Evolutionary conservation across 2,329 filamentous ascomycete genomes (phyloP).

Genomic region (Talaromyces albobiverticillius): DNA sequence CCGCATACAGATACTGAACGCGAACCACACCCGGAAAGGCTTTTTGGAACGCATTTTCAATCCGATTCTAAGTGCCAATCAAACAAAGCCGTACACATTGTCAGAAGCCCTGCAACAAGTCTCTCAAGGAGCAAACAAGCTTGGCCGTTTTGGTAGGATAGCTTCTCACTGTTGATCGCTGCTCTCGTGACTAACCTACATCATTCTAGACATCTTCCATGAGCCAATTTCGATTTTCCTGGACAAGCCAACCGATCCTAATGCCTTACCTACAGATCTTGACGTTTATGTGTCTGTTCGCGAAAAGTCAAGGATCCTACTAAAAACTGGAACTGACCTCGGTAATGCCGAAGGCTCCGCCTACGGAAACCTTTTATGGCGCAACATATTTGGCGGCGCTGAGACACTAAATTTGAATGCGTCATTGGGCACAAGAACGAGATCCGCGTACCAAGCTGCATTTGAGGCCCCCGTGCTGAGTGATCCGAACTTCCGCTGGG

Average conservation of each 20-base stretch:
- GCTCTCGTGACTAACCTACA: not conserved
- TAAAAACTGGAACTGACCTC: slow-evolving; percentile 93
- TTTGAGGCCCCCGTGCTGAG: slow-evolving; percentile 80
- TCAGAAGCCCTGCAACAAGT: slow-evolving; percentile 74
- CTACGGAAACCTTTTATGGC: slow-evolving; percentile 79
- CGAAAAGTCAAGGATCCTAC: slow-evolving; percentile 77
- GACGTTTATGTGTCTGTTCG: slow-evolving; percentile 74
- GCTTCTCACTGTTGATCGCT: not conserved
- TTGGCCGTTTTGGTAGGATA: slow-evolving; percentile 71
- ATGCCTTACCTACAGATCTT: slow-evolving; percentile 71
- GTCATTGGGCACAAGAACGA: slow-evolving; percentile 82
- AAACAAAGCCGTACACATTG: slow-evolving; percentile 69
- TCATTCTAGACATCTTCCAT: slow-evolving; percentile 72
- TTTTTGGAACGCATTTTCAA: slow-evolving; percentile 82
- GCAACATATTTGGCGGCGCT: slow-evolving; percentile 92
- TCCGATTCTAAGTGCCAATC: slow-evolving; percentile 69
- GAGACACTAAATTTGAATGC: slow-evolving; percentile 86
- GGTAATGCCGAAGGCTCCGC: slow-evolving; percentile 93
- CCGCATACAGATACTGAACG: slow-evolving; percentile 78
- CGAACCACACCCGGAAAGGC: slow-evolving; percentile 73
- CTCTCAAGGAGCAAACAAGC: slow-evolving; percentile 67
- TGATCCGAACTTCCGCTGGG: slow-evolving; percentile 76
- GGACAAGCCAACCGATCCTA: slow-evolving; percentile 69
- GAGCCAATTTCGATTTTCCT: slow-evolving; percentile 78
- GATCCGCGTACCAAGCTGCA: slow-evolving; percentile 84